These are phyloP conservation scores for Fallopia convolvulus DNA, from an alignment of 148 eudicot species.

Conservation along the genomic window DNA sequence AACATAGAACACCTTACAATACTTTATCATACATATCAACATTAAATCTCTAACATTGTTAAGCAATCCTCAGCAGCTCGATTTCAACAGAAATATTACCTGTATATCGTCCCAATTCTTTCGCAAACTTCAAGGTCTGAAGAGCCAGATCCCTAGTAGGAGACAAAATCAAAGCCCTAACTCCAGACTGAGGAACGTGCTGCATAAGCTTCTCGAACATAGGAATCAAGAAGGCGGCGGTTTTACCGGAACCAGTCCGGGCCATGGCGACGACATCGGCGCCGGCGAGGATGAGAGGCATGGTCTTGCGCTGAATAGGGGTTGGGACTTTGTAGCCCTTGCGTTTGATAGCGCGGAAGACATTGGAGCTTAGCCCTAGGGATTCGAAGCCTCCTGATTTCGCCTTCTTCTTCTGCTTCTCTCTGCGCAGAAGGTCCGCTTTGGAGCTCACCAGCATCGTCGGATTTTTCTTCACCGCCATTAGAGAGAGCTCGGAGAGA, in stretches of 20 bases:
- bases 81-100: conserved; percentile 26
- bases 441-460: conserved; percentile 42
- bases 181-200: conserved; percentile 72
- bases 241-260: conserved; percentile 91
- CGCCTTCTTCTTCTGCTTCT: conserved; percentile 51
- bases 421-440: conserved; percentile 39
- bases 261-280: conserved; percentile 97
- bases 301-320: conserved; percentile 89
- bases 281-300: conserved; percentile 77
- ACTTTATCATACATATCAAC: not conserved
- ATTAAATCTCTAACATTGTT: too few relatives aligned
- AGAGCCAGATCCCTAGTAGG: conserved; percentile 92
- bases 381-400: conserved; percentile 97
- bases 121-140: conserved; percentile 76
- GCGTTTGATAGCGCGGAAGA: conserved; percentile 54
- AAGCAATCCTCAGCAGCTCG: not conserved
- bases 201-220: conserved; percentile 76
- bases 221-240: conserved; percentile 90
- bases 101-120: conserved; percentile 64
- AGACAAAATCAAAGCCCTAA: conserved; percentile 71
- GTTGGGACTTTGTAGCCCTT: conserved; percentile 92
- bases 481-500: not conserved
- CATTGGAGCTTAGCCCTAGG: conserved; percentile 34
- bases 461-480: conserved; percentile 21
- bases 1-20: not conserved